Conservation (phyloP, 257 asterid genomes). For the Schizonepeta tenuifolia region DNA sequence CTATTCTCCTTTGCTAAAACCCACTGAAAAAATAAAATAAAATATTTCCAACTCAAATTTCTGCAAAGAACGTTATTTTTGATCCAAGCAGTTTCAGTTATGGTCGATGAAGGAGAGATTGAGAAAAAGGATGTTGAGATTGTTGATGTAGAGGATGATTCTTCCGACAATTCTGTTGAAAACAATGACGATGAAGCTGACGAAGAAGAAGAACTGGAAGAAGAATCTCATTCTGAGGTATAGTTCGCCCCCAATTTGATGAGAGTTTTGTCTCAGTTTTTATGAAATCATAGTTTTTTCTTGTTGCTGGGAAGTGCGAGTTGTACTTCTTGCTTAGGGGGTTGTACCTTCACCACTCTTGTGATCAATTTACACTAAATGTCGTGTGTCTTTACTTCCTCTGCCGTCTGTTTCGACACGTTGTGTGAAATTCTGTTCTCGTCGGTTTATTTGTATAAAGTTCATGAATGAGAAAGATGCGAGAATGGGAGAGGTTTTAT, state of each 20-base stretch:
- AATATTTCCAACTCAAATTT: neutral
- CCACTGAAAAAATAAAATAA: constrained; percentile 25
- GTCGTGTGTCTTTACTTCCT: constrained; percentile 4
- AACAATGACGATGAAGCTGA: constrained; percentile 38
- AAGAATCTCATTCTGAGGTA: constrained; percentile 55
- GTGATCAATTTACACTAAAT: constrained; percentile 28
- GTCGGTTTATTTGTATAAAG: neutral
- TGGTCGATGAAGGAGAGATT: constrained; percentile 39
- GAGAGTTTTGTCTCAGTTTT: neutral
- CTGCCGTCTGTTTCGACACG: neutral
- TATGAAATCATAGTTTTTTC: neutral
- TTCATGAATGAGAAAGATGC: neutral
- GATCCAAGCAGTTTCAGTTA: constrained; percentile 26
- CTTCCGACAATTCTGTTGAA: constrained; percentile 46
- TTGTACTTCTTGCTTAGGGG: constrained; percentile 23
- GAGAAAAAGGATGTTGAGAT: constrained; percentile 39
- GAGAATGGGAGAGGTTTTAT: neutral
- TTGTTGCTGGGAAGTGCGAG: neutral
- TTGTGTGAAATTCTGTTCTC: neutral
- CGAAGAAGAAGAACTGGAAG: constrained; percentile 40
- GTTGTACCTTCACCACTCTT: constrained; percentile 29
- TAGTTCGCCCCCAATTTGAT: constrained; percentile 23
- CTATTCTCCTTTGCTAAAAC: constrained; percentile 32
- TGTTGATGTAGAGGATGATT: constrained; percentile 37
- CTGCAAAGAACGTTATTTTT: constrained; percentile 14